Base-by-base conservation (phyloP, 768 basidiomycete genomes). In the Kwoniella bestiolae region DNA sequence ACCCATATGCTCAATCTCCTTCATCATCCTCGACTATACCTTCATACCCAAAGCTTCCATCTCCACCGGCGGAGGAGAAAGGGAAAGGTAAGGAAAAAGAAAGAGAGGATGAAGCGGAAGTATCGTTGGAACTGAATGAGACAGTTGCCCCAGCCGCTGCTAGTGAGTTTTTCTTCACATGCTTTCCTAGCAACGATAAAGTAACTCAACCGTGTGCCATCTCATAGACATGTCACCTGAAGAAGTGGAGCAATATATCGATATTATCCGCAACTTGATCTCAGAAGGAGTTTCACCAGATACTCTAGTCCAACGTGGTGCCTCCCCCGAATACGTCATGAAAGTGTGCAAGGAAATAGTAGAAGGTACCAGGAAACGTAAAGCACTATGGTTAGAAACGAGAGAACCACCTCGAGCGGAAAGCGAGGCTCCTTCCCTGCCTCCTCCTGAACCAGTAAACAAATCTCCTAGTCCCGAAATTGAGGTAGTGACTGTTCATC, bases 321-420 rank as follows among this genome's bases (percentile, higher is more conserved):
- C 72, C 4, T 62, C 68, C 5, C 45, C 67, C 23, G 57, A 71
- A 65, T 70, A 71, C 52, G 76, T 77, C 41, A 73, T 60, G 25
- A 68, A 67, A 6, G 72, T 74, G 1, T 77, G 76, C 45, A 55
- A 73, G 56, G 73, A 75, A 38, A 74, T 77, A 23, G 71, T 77
- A 2, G 60, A 73, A 14, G 65, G 63, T 1, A 67, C 58, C 23
- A 59, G 64, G 31, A 62, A 63, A 14, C 56, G 68, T 3, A 67
- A 68, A 50, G 58, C 59, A 12, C 26, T 70, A 32, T 74, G 69
- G 69, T 38, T 60, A 12, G 72, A 64, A 26, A 63, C 63, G 18
- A 46, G 67, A 52, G 64, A 66, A 45, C 41, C 47, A 25, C 12
- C 35, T 25, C 52, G 67, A 28, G 68, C 45, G 18, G 66, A 59